Conservation (phyloP, 768 basidiomycete genomes). For the Nidularia pulvinata region DNA sequence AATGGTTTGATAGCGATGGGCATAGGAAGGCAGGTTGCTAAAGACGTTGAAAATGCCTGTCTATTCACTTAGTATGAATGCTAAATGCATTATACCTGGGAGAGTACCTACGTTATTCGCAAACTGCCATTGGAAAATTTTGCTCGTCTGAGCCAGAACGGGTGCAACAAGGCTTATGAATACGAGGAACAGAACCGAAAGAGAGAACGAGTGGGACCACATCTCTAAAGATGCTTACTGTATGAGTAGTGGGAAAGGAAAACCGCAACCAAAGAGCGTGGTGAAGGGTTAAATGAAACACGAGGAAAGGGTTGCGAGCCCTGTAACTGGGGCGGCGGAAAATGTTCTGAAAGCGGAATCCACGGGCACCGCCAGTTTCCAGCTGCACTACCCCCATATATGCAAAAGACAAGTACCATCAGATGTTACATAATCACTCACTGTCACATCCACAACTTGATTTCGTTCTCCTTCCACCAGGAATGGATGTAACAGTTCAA, state of each 20-base stretch:
- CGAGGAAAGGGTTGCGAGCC: not conserved
- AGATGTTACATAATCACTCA: too few relatives aligned
- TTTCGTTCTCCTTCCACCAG: too few relatives aligned
- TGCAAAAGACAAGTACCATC: too few relatives aligned
- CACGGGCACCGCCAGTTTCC: not conserved
- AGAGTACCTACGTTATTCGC: constrained; percentile 16
- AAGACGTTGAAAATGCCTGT: constrained; percentile 5
- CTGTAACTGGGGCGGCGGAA: not conserved
- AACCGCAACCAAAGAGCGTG: not conserved
- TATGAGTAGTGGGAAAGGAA: not conserved
- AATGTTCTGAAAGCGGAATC: not conserved
- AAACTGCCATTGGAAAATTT: constrained; percentile 30
- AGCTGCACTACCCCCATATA: too few relatives aligned
- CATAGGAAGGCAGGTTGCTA: constrained; percentile 24
- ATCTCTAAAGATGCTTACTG: not conserved
- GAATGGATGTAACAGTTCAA: too few relatives aligned
- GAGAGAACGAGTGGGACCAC: not conserved
- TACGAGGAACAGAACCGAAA: not conserved
- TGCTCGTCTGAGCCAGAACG: constrained; percentile 9
- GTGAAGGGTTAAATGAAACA: not conserved
- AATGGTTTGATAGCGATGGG: constrained; percentile 19
- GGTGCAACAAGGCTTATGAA: constrained; percentile 1
- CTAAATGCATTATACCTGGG: not conserved
- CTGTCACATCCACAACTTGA: too few relatives aligned
- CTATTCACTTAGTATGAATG: not conserved